phyloP scores from a whole-genome alignment of 1,139 yeast species.

The Chernovozyma aurita region DNA sequence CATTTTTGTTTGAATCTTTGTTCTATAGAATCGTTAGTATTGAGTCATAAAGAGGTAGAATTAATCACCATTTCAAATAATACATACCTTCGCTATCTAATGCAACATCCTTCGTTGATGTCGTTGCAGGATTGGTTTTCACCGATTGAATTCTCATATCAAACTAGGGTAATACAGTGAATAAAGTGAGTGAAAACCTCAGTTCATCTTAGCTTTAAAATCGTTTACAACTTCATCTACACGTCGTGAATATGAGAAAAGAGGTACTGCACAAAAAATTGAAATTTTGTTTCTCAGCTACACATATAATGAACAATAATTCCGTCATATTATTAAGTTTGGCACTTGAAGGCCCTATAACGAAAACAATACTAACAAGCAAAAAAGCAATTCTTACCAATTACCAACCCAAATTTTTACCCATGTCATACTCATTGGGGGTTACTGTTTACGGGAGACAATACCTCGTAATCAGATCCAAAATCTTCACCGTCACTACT shows the following conservation, averaged over 20 bases:
- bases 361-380: too few relatives aligned
- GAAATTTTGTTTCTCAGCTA: too few relatives aligned
- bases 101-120: slow-evolving; percentile 24
- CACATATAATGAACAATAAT: too few relatives aligned
- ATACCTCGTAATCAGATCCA: slow-evolving; percentile 38
- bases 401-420: too few relatives aligned
- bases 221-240: too few relatives aligned
- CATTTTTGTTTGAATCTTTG: slow-evolving; percentile 57
- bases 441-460: slow-evolving; percentile 25
- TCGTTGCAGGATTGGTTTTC: slow-evolving; percentile 1
- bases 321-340: too few relatives aligned
- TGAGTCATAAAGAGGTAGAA: background rate
- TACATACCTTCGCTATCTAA: slow-evolving; percentile 43
- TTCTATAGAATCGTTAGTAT: slow-evolving; percentile 18
- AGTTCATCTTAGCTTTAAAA: too few relatives aligned
- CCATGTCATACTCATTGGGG: background rate
- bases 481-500: slow-evolving; percentile 26
- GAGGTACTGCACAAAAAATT: too few relatives aligned
- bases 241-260: too few relatives aligned
- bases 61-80: background rate
- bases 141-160: slow-evolving; percentile 4
- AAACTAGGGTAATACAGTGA: background rate
- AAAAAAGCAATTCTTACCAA: too few relatives aligned
- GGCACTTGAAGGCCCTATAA: too few relatives aligned
- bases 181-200: too few relatives aligned